Base-by-base conservation (phyloP, 2,329 filamentous ascomycete species). In the Xylariaceae sp. region DNA sequence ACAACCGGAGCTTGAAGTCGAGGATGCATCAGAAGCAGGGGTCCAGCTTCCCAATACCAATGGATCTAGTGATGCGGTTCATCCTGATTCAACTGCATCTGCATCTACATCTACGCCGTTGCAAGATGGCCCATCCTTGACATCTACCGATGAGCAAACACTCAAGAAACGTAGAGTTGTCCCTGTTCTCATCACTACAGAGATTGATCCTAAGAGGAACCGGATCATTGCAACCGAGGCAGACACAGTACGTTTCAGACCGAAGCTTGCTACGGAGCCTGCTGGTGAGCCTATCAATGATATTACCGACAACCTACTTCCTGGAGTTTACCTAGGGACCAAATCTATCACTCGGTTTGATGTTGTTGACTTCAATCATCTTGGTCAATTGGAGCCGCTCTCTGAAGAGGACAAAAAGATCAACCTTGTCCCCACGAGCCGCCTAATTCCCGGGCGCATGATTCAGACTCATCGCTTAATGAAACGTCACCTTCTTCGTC, bases 141-240 rank as follows among this genome's bases (percentile, higher is more conserved):
- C 31, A 31, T 24, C 12, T 21, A 16, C n/a, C 14, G 43, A 54
- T n/a, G 54, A 56, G 9, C 56, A 44, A 26, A 6, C 57, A 33
- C 16, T n/a, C 17, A 73, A 72, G 57, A 70, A 65, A 53, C 62
- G 66, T 44, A 67, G 60, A 39, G 19, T 72, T 31, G 60, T 33
- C 6, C 71, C 70, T 11, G 56, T 41, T 9, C 41, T 63, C 8
- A 21, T 72, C 23, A 65, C 64, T 7, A 34, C 59, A 1, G 48
- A 64, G 4, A 59, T 67, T 2, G 61, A 68, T 39, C 23, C 29
- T 21, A 47, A 59, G 21, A 58, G 58, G 21, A 40, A 58, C 26
- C 65, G 66, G 19, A 63, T 63, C 23, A 68, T 71, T 16, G 56
- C 64, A 8, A 66, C 67, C 7, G 66, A 68, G 44, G 68, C 69